These are phyloP conservation scores for Metarhizium guizhouense DNA, from an alignment of 2,329 filamentous ascomycete genomes.

Conservation along the genomic window DNA sequence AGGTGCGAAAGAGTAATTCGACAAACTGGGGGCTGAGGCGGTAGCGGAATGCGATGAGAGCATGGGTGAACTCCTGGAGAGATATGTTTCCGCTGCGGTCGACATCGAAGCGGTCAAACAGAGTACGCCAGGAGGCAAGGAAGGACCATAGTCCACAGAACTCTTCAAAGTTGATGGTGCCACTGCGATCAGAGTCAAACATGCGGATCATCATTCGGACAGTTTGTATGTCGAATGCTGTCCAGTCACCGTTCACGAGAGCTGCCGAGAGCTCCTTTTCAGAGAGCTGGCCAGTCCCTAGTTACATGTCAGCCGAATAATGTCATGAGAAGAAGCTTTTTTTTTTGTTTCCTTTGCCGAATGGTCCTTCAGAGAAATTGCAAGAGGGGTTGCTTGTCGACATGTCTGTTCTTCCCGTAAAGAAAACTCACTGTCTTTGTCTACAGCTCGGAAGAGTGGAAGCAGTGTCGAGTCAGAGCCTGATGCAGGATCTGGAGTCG, in stretches of 20 bases:
- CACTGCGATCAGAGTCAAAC: constrained; percentile 89
- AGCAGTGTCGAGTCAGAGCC: constrained; percentile 65
- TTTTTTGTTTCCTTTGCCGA: neutral
- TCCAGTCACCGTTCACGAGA: constrained; percentile 94
- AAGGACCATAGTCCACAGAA: constrained; percentile 97
- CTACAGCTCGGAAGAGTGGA: constrained; percentile 82
- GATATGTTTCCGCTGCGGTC: constrained; percentile 83
- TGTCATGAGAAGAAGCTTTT: neutral
- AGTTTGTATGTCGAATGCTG: constrained; percentile 84
- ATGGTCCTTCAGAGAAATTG: too few species aligned
- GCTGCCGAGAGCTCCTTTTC: constrained; percentile 82
- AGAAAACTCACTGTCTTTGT: constrained; percentile 59
- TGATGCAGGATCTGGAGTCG: constrained; percentile 40
- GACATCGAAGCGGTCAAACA: constrained; percentile 92
- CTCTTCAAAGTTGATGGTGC: constrained; percentile 87
- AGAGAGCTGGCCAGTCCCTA: constrained; percentile 70
- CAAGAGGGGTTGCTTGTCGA: too few species aligned
- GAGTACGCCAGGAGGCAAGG: constrained; percentile 81
- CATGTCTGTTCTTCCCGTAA: too few species aligned
- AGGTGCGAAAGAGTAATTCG: constrained; percentile 75
- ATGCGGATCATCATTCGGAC: constrained; percentile 99
- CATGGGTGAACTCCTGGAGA: constrained; percentile 79
- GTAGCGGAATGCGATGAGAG: constrained; percentile 89
- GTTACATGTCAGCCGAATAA: constrained; percentile 5
- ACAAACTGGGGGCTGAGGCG: constrained; percentile 78